Evolutionary conservation across 805 yeast species (phyloP), one percentile per base, ranked within the genome.

Genomic region (Blastobotrys robertii): DNA sequence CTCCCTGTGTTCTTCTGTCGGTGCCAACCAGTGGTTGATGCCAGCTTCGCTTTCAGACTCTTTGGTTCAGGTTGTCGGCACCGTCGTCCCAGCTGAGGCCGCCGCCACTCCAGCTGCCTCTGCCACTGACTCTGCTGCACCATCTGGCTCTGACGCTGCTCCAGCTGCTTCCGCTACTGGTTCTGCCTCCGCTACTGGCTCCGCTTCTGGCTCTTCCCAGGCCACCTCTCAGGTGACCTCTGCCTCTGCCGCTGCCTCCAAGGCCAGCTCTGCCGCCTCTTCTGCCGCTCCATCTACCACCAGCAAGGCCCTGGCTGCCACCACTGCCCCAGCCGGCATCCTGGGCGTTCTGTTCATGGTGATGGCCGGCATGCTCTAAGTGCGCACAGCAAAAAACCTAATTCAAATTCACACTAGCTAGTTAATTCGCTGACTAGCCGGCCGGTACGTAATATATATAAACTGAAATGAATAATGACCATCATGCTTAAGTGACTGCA

Each of bases 21-120:
- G 73, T 13, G 73, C 73, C 25, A 56, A 62, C 42, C 50, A 60
- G 9, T 70, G 74, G 74, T 56, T 64, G 55, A 64, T 70, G 68
- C 74, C 73, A 25, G 66, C 66, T 3, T 62, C 70, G 4, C 51
- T 65, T 36, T 60, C 69, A 4, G 49, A 62, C 8, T 58, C 42
- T 11, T 44, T 68, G 29, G 43, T 52, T 14, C 33, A 41, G 10
- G 68, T 69, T 14, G 67, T 42, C 10, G 41, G 25, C 4, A 19
- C 25, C 25, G 34, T 9, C 10, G 22, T 28, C n/a, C 33, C 32
- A 9, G 44, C 49, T 19, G 28, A 14, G n/a, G 43, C 44, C 16
- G 25, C 43, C 2, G 40, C 44, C 13, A 28, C 46, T 30, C 16
- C 46, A 3, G 30, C 30, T 3, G 34, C 49, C 15, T 13, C 40